Conservation (phyloP, 495 filamentous ascomycete species). For the Annulohypoxylon bovei region DNA sequence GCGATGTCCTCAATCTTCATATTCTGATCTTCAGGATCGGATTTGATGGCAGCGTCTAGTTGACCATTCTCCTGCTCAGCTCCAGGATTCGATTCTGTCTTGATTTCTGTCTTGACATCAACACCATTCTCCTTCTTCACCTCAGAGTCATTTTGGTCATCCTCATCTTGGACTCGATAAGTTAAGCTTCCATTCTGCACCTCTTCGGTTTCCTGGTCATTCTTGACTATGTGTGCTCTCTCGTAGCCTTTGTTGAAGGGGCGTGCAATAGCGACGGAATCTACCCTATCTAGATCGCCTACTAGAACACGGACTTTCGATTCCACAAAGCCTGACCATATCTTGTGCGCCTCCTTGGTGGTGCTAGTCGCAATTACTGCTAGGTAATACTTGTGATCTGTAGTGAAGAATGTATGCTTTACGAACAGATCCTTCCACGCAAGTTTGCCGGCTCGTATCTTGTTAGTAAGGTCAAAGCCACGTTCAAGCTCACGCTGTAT, state of each 20-base stretch:
- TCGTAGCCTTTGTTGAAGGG: constrained; percentile 95
- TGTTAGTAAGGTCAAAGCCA: constrained; percentile 78
- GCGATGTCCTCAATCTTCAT: constrained; percentile 37
- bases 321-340: constrained; percentile 92
- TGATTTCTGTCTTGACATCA: constrained; percentile 29
- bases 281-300: constrained; percentile 76
- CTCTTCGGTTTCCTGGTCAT: constrained; percentile 72
- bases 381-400: constrained; percentile 93
- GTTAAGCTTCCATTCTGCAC: constrained; percentile 77
- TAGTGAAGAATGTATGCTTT: constrained; percentile 90
- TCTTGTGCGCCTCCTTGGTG: constrained; percentile 82
- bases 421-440: constrained; percentile 89
- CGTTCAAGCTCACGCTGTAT: constrained; percentile 84
- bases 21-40: constrained; percentile 46
- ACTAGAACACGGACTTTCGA: constrained; percentile 90
- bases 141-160: constrained; percentile 43
- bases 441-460: constrained; percentile 77
- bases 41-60: constrained; percentile 44
- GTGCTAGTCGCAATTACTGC: constrained; percentile 86
- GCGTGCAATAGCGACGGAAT: constrained; percentile 81
- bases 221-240: constrained; percentile 76
- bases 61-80: constrained; percentile 50
- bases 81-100: constrained; percentile 59
- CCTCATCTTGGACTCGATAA: constrained; percentile 67
- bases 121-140: constrained; percentile 65